Percentiles rank a stretch among this genome's conserved stretches.
phyloP scores from a whole-genome alignment of 352 stramenopile genomes.

The Hyaloperonospora arabidopsidis region DNA sequence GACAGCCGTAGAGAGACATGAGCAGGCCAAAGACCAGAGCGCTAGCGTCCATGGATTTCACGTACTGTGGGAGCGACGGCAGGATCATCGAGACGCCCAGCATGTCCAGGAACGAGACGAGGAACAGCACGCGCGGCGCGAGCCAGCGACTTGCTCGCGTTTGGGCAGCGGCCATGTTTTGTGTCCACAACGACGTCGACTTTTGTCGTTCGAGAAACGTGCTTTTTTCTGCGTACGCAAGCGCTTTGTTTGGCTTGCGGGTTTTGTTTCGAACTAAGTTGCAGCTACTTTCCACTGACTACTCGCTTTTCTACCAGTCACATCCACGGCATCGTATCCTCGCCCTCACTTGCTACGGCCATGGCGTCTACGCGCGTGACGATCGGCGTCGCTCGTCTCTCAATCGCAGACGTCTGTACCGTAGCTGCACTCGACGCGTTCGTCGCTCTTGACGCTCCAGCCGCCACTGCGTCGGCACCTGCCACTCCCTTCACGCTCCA shows the following conservation, averaged over 20 bases:
- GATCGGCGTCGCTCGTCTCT: conserved; percentile 46
- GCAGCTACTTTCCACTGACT: too few relatives aligned
- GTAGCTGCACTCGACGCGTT: conserved; percentile 43
- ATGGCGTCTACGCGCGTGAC: conserved; percentile 48
- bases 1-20: conserved; percentile 80
- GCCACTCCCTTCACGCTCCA: conserved; percentile 11
- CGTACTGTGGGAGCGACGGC: conserved; percentile 65
- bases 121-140: conserved; percentile 48
- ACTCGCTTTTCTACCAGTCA: too few relatives aligned
- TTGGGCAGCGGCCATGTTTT: too few relatives aligned
- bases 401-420: conserved; percentile 49
- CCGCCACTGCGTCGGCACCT: conserved; percentile 8
- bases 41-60: conserved; percentile 70
- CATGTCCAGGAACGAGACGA: conserved; percentile 78
- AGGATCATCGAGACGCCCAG: conserved; percentile 81
- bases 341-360: too few relatives aligned
- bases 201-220: too few relatives aligned
- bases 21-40: conserved; percentile 63
- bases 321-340: too few relatives aligned
- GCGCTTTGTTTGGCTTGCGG: too few relatives aligned
- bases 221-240: too few relatives aligned
- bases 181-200: too few relatives aligned
- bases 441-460: conserved; percentile 30
- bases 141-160: conserved; percentile 15
- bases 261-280: too few relatives aligned